Evolutionary conservation across 176 grass and related monocot genomes (phyloP), one percentile per base, ranked within the genome.

Genomic region (Thinopyrum elongatum): DNA sequence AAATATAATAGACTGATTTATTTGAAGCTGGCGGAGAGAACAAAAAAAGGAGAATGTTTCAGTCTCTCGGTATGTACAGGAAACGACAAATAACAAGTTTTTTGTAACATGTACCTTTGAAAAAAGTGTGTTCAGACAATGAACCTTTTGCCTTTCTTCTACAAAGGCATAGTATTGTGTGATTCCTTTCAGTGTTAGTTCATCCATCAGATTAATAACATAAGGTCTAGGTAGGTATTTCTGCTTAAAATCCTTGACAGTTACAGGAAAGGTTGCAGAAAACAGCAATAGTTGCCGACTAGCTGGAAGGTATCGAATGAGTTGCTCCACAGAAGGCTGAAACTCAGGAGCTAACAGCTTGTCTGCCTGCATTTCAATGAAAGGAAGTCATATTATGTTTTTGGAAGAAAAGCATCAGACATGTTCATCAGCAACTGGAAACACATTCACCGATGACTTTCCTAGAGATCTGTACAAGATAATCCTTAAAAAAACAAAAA

Each of bases 1-100:
- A 55, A 97, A 97, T 91, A 97, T 97, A 83, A 94, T 97, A 39
- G 95, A 94, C 67, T 94, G 95, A 22, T 97, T 97, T 25, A 95
- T 95, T 95, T 95, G 94, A 84, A 93, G 91, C 94, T 95, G 84
- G 15, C 21, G n/a, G 57, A 41, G 84, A 89, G 16, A 66, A 71
- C 74, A 68, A 46, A 82, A 64, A 10, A 13, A 26, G 10, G 25
- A 51, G 3, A 89, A 61, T 64, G 13, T 64, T 26, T 89, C 65
- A 92, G 38, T 12, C 35, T 92, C 33, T 53, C 36, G 69, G 9
- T 31, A 46, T 26, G 82, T 79, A 60, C 35, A 71, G 39, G 8
- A 67, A 85, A 72, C 27, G 1, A 2, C 5, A 72, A 44, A 63
- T 14, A 53, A 34, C 29, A 49, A 76, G 61, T 69, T 39, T 30